A percentile compares a stretch with the other conserved stretches of the same genome.
phyloP scores from a whole-genome alignment of 2,329 filamentous ascomycete species.

The Colletotrichum spaethianum region DNA sequence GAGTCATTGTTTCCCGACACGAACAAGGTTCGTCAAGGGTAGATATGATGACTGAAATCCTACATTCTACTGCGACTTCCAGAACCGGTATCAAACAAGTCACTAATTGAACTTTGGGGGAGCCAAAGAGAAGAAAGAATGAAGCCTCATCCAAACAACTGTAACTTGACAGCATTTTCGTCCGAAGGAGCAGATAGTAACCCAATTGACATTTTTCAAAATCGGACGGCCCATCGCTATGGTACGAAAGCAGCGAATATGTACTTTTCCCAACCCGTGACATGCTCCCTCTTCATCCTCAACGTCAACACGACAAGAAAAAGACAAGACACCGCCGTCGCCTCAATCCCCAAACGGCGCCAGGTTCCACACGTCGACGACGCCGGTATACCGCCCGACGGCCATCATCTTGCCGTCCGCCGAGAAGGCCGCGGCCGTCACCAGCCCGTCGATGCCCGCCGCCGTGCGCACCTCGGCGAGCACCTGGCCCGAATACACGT shows the following conservation, averaged over 20 bases:
- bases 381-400: constrained; percentile 53
- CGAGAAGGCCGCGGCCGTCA: constrained; percentile 55
- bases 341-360: constrained; percentile 13
- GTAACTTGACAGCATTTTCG: not conserved
- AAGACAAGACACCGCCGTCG: too few species aligned
- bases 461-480: constrained; percentile 46
- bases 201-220: not conserved
- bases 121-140: not conserved
- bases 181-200: not conserved
- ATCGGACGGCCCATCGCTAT: not conserved
- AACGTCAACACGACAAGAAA: too few species aligned
- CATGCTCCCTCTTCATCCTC: not conserved
- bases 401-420: constrained; percentile 49
- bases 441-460: constrained; percentile 43
- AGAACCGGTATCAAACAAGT: too few species aligned
- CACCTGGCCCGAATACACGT: constrained; percentile 52
- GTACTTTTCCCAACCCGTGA: not conserved
- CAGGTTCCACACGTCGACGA: constrained; percentile 52
- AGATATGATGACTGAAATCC: not conserved
- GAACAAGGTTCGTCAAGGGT: not conserved
- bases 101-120: not conserved
- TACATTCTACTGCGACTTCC: too few species aligned
- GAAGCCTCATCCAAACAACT: not conserved
- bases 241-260: not conserved
- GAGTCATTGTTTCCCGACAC: not conserved